Base-by-base conservation (phyloP, 371 early-diverging fungal genomes). In the Vittaforma corneae region DNA sequence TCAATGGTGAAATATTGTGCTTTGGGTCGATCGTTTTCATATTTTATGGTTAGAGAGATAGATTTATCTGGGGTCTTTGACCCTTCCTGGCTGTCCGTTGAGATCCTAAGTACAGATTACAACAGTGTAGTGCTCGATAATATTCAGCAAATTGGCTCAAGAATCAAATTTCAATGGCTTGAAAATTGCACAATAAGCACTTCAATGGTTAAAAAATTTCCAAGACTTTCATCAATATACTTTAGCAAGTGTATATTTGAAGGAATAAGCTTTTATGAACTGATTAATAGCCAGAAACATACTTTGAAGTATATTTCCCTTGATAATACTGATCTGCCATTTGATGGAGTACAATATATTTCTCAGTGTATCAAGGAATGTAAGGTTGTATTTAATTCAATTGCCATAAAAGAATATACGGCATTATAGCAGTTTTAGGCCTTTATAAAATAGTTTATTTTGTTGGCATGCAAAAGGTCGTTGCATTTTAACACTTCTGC, bases 221-320 rank as follows among this genome's bases (percentile, higher is more conserved):
- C 55, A 34, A 58, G 33, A 28, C 26, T 63, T 20, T 20, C 33
- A 30, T 16, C 35, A 20, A 30, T 65, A 6, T 34, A 37, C 24
- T 46, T 56, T 30, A n/a, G n/a, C 3, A 38, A 32, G 11, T 65
- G 56, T 20, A 42, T 9, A 2, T 56, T 65, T 47, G 47, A 45
- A 6, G 65, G 38, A 14, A 16, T 55, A 2, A 20, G 24, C 2
- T 65, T 65, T 37, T 65, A 65, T 40, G 58, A 55, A 45, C 32
- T 58, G 22, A 37, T 59, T 40, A 40, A 29, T 11, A 45, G 46
- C 6, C 32, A 38, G 24, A 47, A 29, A 2, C 14, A 26, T 22
- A 6, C 1, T 1, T 40, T 58, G 6, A 40, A 32, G 20, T 58
- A 57, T 37, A 5, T 65, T 22, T 18, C 32, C 20, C 29, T 65